Evolutionary conservation across 2,329 filamentous ascomycete genomes (phyloP).

Genomic region (Gyromitra esculenta): DNA sequence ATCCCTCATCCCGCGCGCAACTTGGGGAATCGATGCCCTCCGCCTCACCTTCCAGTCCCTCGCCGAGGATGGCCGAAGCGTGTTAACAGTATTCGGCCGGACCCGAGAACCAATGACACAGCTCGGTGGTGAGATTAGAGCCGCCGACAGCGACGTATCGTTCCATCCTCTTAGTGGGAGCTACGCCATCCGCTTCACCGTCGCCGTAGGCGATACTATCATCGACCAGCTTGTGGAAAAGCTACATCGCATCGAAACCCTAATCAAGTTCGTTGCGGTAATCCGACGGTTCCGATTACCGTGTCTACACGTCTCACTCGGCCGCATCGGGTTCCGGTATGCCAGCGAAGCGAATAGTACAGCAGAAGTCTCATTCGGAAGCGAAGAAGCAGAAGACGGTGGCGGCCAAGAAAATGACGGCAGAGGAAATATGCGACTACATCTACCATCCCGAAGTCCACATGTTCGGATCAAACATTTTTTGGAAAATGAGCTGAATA

Average conservation of each 20-base stretch:
- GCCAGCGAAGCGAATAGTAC: conserved; percentile 58
- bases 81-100: conserved; percentile 66
- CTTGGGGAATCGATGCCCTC: conserved; percentile 71
- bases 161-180: conserved; percentile 70
- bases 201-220: conserved; percentile 69
- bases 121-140: conserved; percentile 59
- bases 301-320: conserved; percentile 70
- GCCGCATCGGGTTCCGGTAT: conserved; percentile 76
- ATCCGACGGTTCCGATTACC: conserved; percentile 67
- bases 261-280: conserved; percentile 75
- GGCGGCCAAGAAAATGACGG: conserved; percentile 55
- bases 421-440: conserved; percentile 67
- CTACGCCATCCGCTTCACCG: conserved; percentile 71
- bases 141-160: conserved; percentile 68
- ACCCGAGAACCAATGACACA: conserved; percentile 68
- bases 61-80: conserved; percentile 67
- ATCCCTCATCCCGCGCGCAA: conserved; percentile 57
- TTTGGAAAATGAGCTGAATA: conserved; percentile 69
- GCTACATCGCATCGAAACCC: conserved; percentile 73
- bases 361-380: conserved; percentile 57
- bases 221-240: conserved; percentile 69
- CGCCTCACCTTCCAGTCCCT: conserved; percentile 67
- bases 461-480: conserved; percentile 72
- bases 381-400: conserved; percentile 57
- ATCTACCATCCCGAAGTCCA: conserved; percentile 68